These are phyloP conservation scores for Cinchona pubescens DNA, from an alignment of 257 asterid species.

Conservation along the genomic window DNA sequence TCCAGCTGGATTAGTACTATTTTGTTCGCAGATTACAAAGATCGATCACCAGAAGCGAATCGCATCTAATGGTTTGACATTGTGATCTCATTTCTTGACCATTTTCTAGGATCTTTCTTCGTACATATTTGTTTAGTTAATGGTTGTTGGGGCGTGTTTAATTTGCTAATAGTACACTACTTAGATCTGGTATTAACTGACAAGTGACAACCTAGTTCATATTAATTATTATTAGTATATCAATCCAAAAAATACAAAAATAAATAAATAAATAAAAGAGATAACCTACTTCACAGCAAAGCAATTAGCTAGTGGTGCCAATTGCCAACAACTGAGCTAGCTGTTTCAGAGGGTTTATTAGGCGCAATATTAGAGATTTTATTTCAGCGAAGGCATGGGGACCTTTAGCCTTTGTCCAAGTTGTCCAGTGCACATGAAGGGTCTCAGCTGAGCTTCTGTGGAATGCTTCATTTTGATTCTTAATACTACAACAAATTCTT, in stretches of 20 bases:
- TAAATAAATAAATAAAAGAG: not conserved
- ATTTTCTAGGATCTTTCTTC: not conserved
- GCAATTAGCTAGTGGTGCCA: slow-evolving; percentile 23
- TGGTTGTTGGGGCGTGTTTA: not conserved
- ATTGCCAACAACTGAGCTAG: slow-evolving; percentile 14
- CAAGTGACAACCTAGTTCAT: slow-evolving; percentile 1
- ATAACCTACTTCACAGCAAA: slow-evolving; percentile 30
- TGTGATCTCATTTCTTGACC: not conserved
- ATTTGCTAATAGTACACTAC: not conserved
- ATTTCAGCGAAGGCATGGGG: slow-evolving; percentile 19
- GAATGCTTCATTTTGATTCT: slow-evolving; percentile 21
- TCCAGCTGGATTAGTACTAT: slow-evolving; percentile 1
- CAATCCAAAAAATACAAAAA: not conserved
- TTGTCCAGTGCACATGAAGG: slow-evolving; percentile 39
- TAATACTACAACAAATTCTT: slow-evolving; percentile 24
- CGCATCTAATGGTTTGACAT: slow-evolving; percentile 12
- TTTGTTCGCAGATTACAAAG: not conserved
- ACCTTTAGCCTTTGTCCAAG: slow-evolving; percentile 13
- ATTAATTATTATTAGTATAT: not conserved
- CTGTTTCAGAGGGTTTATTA: slow-evolving; percentile 16
- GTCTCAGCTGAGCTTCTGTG: slow-evolving; percentile 24
- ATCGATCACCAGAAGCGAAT: not conserved
- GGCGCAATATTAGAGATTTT: slow-evolving; percentile 14
- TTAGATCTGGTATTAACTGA: not conserved
- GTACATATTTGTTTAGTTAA: not conserved